Conservation (phyloP, 441 rosid genomes). For the Theobroma grandiflorum region DNA sequence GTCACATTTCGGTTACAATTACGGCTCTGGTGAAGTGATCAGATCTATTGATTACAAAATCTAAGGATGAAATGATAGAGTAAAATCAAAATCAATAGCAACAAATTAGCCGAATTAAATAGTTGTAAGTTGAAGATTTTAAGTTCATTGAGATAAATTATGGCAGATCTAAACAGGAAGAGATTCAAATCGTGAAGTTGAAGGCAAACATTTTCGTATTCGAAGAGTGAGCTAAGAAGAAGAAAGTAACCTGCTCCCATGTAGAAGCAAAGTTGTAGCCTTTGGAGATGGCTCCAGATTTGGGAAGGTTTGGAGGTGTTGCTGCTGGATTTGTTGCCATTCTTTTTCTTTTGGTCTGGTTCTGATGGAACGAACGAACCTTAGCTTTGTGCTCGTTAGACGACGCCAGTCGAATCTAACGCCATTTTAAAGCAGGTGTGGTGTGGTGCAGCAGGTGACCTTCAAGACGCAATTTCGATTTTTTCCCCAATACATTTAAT, state of each 20-base stretch:
- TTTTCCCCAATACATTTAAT: not conserved
- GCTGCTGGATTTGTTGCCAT: slow-evolving; percentile 65
- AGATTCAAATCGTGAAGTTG: not conserved
- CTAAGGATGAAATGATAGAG: not conserved
- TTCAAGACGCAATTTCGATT: not conserved
- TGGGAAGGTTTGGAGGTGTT: slow-evolving; percentile 61
- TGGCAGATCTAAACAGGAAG: slow-evolving; percentile 29
- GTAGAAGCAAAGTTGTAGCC: slow-evolving; percentile 97
- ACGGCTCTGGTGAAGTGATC: slow-evolving; percentile 16
- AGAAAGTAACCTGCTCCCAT: slow-evolving; percentile 85
- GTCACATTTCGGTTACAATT: slow-evolving; percentile 9
- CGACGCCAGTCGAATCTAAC: slow-evolving; percentile 11
- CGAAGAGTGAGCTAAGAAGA: not conserved
- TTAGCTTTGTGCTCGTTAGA: slow-evolving; percentile 16
- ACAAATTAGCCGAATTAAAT: not conserved
- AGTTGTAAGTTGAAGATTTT: not conserved
- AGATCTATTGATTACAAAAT: not conserved
- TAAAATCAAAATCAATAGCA: not conserved
- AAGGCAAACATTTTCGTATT: slow-evolving; percentile 10
- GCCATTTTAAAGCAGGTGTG: slow-evolving; percentile 17
- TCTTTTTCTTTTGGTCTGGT: not conserved
- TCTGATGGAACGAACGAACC: slow-evolving; percentile 24
- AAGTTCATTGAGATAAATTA: not conserved
- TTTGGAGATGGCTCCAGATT: slow-evolving; percentile 83
- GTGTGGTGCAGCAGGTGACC: not conserved